phyloP scores from a whole-genome alignment of 306 rosid species.

The Casuarina equisetifolia region DNA sequence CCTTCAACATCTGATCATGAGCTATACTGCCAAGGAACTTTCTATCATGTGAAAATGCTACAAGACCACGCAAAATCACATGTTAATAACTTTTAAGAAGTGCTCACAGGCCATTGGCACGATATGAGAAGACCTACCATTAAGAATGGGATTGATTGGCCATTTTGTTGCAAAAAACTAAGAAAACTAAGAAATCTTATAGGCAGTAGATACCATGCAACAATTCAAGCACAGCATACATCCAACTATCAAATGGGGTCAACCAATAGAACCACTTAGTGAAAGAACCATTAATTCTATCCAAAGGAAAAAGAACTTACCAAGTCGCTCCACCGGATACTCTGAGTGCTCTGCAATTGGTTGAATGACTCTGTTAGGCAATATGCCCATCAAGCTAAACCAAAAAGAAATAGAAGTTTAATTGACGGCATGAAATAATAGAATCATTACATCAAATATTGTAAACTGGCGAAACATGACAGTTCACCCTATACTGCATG shows the following conservation, averaged over 20 bases:
- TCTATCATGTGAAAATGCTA: slow-evolving; percentile 76
- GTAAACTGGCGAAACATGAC: slow-evolving; percentile 1
- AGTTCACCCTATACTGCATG: slow-evolving; percentile 19
- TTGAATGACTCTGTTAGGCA: slow-evolving; percentile 84
- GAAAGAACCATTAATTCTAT: neutral
- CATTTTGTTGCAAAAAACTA: neutral
- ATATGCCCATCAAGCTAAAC: slow-evolving; percentile 72
- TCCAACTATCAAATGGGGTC: neutral
- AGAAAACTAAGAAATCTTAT: neutral
- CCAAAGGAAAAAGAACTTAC: slow-evolving; percentile 39
- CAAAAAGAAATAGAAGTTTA: neutral
- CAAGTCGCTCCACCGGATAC: slow-evolving; percentile 84
- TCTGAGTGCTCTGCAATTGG: slow-evolving; percentile 94
- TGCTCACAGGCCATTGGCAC: neutral
- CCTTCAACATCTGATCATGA: slow-evolving; percentile 81
- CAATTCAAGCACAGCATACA: neutral
- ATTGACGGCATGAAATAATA: slow-evolving; percentile 11
- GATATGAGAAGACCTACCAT: neutral
- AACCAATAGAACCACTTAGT: neutral
- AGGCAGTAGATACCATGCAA: neutral
- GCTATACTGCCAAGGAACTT: slow-evolving; percentile 84
- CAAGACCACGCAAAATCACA: slow-evolving; percentile 35
- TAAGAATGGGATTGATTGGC: neutral
- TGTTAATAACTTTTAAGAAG: slow-evolving; percentile 22
- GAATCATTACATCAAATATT: slow-evolving; percentile 5